phyloP scores from a whole-genome alignment of 176 grass and related monocot species.

The Musa itinerans region DNA sequence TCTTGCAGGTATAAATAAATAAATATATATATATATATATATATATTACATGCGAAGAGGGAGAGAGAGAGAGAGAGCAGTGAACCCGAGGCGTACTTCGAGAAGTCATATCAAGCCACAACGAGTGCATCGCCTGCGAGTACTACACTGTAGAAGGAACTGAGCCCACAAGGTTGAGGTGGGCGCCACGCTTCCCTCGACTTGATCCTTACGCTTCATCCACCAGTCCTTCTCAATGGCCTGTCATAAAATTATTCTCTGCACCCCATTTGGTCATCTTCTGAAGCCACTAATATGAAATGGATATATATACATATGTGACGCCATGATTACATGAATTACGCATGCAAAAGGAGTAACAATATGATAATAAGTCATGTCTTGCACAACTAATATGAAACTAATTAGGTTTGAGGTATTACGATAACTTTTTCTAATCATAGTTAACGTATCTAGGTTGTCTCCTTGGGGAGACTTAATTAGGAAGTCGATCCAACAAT shows the following conservation, averaged over 20 bases:
- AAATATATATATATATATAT: too few relatives aligned
- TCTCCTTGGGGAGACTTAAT: background rate
- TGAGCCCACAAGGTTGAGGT: background rate
- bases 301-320: too few relatives aligned
- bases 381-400: too few relatives aligned
- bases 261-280: background rate
- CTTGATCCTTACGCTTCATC: slow-evolving; percentile 5
- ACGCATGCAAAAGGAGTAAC: background rate
- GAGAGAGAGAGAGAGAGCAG: too few relatives aligned
- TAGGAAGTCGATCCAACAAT: too few relatives aligned
- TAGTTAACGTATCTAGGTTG: too few relatives aligned
- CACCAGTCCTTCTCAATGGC: background rate
- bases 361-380: too few relatives aligned
- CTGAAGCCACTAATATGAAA: too few relatives aligned
- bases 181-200: background rate
- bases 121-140: background rate
- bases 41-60: background rate
- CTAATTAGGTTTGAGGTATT: too few relatives aligned
- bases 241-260: background rate
- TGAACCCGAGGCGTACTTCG: background rate
- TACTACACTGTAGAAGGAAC: background rate
- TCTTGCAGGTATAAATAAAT: too few relatives aligned
- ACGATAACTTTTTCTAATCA: too few relatives aligned
- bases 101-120: background rate
- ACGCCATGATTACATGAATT: too few relatives aligned